Evolutionary conservation across 441 rosid genomes (phyloP).

Genomic region (Gossypium gossypioides): DNA sequence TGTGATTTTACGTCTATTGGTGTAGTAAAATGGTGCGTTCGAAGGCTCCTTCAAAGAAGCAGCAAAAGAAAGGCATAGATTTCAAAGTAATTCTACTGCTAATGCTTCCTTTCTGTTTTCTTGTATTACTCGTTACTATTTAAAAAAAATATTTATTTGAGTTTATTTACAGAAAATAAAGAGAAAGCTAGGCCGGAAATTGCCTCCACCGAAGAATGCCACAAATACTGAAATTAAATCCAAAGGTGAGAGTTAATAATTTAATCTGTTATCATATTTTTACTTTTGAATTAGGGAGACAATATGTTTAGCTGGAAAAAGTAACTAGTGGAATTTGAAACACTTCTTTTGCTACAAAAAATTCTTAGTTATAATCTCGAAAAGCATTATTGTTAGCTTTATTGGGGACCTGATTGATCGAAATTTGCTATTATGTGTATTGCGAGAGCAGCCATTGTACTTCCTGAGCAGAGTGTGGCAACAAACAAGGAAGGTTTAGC

Average conservation of each 20-base stretch:
- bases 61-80: slow-evolving; percentile 65
- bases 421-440: not conserved
- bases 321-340: not conserved
- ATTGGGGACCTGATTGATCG: too few relatives aligned
- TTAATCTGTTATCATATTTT: slow-evolving; percentile 7
- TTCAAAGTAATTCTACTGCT: slow-evolving; percentile 35
- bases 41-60: slow-evolving; percentile 57
- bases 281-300: not conserved
- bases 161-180: slow-evolving; percentile 58
- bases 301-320: not conserved
- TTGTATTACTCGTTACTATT: not conserved
- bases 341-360: not conserved
- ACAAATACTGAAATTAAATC: slow-evolving; percentile 82
- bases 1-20: not conserved
- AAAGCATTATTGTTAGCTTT: not conserved
- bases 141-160: not conserved
- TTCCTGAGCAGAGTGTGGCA: slow-evolving; percentile 84
- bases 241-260: slow-evolving; percentile 38
- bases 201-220: slow-evolving; percentile 86
- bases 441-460: slow-evolving; percentile 53
- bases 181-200: slow-evolving; percentile 75
- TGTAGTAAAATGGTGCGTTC: slow-evolving; percentile 37
- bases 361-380: not conserved
- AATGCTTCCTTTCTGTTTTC: not conserved
- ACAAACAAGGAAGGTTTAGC: slow-evolving; percentile 72